These are phyloP conservation scores for Phytophthora sp. DNA, from an alignment of 352 stramenopile genomes.

Conservation along the genomic window DNA sequence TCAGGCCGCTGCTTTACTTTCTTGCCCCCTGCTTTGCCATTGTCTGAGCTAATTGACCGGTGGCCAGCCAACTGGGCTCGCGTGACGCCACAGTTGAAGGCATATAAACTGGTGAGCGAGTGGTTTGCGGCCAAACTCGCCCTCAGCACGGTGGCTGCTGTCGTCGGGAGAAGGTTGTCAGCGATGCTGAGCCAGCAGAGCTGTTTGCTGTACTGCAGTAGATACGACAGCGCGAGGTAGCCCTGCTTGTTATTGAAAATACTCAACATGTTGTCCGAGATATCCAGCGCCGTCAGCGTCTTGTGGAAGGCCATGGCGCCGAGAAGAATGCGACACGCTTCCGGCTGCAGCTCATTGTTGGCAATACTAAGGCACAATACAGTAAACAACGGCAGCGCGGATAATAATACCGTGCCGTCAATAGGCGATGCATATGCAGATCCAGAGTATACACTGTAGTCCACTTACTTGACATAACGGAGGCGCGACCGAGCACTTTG, in stretches of 20 bases:
- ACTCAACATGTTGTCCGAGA: constrained; percentile 61
- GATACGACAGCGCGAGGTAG: constrained; percentile 57
- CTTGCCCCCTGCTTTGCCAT: neutral
- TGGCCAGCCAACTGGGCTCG: constrained; percentile 11
- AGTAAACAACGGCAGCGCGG: neutral
- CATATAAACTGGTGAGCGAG: constrained; percentile 50
- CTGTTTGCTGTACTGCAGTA: constrained; percentile 54
- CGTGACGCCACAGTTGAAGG: constrained; percentile 33
- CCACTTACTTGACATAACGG: constrained; percentile 53
- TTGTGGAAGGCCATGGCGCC: constrained; percentile 56
- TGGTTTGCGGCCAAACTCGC: constrained; percentile 39
- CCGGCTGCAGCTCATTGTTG: constrained; percentile 55
- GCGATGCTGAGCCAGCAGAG: constrained; percentile 56
- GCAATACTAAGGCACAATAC: constrained; percentile 42
- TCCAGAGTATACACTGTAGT: too few relatives aligned
- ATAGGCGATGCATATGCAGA: neutral
- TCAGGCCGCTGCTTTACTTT: neutral
- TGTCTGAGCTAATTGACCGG: neutral
- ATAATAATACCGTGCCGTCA: neutral
- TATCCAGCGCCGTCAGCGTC: constrained; percentile 58
- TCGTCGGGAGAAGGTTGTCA: constrained; percentile 41
- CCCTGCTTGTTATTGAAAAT: constrained; percentile 64
- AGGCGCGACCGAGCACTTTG: constrained; percentile 60
- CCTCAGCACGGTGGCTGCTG: constrained; percentile 23
- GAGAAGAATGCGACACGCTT: constrained; percentile 64